Percentiles rank a stretch among this genome's conserved stretches.
phyloP scores from a whole-genome alignment of 2,329 filamentous ascomycete species.

The Aspergillus intermedius region DNA sequence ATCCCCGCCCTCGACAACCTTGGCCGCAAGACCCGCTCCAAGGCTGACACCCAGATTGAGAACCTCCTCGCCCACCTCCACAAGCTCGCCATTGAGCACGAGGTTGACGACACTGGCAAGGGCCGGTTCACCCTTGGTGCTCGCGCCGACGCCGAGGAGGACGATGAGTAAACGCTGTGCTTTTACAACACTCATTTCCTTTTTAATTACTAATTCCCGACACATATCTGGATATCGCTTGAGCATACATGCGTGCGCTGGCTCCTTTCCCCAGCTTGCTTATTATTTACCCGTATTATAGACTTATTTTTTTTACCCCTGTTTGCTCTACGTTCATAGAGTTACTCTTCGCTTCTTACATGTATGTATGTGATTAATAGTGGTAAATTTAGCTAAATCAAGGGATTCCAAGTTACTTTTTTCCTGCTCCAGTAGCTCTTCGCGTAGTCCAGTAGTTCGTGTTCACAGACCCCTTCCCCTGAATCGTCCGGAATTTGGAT shows the following conservation, averaged over 20 bases:
- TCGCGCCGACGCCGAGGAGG: slow-evolving; percentile 39
- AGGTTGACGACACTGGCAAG: slow-evolving; percentile 41
- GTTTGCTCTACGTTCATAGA: slow-evolving; percentile 26
- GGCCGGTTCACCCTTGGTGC: slow-evolving; percentile 39
- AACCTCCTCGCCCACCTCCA: slow-evolving; percentile 48
- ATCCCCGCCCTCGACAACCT: slow-evolving; percentile 45
- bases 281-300: slow-evolving; percentile 29
- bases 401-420: slow-evolving; percentile 23
- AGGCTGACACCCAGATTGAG: slow-evolving; percentile 49
- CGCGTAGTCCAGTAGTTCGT: not conserved
- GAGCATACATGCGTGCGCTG: slow-evolving; percentile 25
- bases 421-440: not conserved
- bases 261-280: slow-evolving; percentile 12
- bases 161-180: slow-evolving; percentile 36
- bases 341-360: slow-evolving; percentile 31
- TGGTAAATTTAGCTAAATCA: slow-evolving; percentile 32
- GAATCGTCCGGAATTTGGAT: not conserved
- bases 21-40: slow-evolving; percentile 46
- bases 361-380: slow-evolving; percentile 39
- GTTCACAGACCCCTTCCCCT: not conserved
- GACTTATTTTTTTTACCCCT: slow-evolving; percentile 26
- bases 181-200: slow-evolving; percentile 12
- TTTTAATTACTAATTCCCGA: slow-evolving; percentile 19
- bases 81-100: slow-evolving; percentile 48
- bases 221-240: slow-evolving; percentile 28